phyloP scores from a whole-genome alignment of 2,329 filamentous ascomycete species.

The Aspergillus sojae region DNA sequence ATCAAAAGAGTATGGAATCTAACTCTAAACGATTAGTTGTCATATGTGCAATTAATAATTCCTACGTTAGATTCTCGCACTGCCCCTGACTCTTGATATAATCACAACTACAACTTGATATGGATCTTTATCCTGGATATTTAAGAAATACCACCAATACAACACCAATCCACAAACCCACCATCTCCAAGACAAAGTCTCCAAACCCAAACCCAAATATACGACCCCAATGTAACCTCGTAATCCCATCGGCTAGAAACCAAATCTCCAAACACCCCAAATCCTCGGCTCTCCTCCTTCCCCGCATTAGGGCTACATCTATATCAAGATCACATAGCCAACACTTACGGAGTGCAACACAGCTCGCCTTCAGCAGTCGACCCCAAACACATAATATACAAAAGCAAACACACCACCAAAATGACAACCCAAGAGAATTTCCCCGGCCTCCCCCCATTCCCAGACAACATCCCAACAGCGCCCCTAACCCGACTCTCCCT shows the following conservation, averaged over 20 bases:
- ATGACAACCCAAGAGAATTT: conserved; percentile 22
- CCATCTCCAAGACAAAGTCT: too few species aligned
- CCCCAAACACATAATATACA: background rate
- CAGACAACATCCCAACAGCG: conserved; percentile 45
- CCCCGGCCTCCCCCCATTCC: conserved; percentile 42
- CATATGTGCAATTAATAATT: too few species aligned
- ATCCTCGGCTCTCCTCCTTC: conserved; percentile 22
- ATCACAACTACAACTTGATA: too few species aligned
- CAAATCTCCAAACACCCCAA: background rate
- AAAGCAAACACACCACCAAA: background rate
- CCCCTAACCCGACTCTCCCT: conserved; percentile 49
- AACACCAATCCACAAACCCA: background rate
- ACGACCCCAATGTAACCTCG: background rate
- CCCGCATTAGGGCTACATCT: conserved; percentile 23
- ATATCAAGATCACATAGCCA: background rate
- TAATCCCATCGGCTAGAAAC: background rate
- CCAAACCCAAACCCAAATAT: background rate
- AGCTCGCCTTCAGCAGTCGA: too few species aligned
- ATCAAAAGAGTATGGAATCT: too few species aligned
- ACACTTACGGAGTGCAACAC: too few species aligned
- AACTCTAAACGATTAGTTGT: too few species aligned
- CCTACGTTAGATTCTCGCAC: too few species aligned
- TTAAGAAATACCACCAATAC: background rate
- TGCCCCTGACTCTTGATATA: too few species aligned
- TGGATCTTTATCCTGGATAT: too few species aligned